phyloP scores from a whole-genome alignment of 2,329 filamentous ascomycete genomes.

The Ustulina deusta region DNA sequence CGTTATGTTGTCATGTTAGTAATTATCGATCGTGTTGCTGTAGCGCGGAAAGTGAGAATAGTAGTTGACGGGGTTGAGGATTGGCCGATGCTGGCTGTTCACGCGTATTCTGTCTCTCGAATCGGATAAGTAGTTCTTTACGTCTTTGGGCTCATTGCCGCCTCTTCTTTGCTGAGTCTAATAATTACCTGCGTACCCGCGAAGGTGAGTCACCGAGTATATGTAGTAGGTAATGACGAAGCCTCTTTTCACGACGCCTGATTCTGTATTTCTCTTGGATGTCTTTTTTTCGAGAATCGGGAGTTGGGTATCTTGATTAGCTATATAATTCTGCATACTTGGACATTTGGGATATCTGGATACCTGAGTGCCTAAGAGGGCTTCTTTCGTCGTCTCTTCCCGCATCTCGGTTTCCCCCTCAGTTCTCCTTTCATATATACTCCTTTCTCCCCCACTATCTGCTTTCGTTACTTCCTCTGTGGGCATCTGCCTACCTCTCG shows the following conservation, averaged over 20 bases:
- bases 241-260: background rate
- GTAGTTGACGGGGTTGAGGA: background rate
- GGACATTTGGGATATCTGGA: background rate
- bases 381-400: background rate
- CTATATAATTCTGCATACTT: conserved; percentile 9
- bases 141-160: too few relatives aligned
- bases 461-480: background rate
- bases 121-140: too few relatives aligned
- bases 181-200: background rate
- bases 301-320: conserved; percentile 34
- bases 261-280: background rate
- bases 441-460: background rate
- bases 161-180: background rate
- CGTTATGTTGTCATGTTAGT: background rate
- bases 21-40: background rate
- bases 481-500: background rate
- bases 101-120: background rate
- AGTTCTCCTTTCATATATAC: background rate
- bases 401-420: background rate
- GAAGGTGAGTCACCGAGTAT: background rate
- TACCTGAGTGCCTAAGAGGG: background rate
- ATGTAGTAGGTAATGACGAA: background rate
- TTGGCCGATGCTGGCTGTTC: background rate
- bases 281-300: background rate
- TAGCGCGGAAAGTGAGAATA: background rate